Percentiles rank a stretch among this genome's conserved stretches.
phyloP scores from a whole-genome alignment of 225 moss, liverwort and hornwort genomes.

The Lunularia cruciata region DNA sequence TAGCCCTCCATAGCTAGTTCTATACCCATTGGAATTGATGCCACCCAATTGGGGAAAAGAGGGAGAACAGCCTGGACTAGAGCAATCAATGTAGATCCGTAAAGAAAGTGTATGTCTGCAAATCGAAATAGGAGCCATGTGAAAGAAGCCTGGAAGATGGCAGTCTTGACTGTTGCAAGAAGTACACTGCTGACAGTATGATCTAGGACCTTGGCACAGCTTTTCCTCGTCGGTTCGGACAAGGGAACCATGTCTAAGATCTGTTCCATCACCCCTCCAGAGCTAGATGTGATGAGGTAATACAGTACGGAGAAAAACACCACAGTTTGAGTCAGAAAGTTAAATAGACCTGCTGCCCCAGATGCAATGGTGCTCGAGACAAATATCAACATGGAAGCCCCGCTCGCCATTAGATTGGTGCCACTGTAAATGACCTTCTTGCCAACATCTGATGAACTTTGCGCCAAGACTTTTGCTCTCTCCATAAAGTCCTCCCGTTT shows the following conservation, averaged over 20 bases:
- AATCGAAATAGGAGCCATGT: constrained; percentile 86
- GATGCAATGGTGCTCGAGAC: constrained; percentile 78
- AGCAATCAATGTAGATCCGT: constrained; percentile 73
- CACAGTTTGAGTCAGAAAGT: constrained; percentile 68
- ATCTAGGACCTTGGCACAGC: constrained; percentile 79
- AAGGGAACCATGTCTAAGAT: constrained; percentile 85
- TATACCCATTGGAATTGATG: constrained; percentile 59
- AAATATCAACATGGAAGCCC: constrained; percentile 64
- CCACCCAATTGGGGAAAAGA: constrained; percentile 82
- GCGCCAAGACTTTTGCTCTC: constrained; percentile 59
- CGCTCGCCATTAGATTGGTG: constrained; percentile 65
- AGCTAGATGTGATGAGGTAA: constrained; percentile 75
- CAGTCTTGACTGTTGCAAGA: constrained; percentile 74
- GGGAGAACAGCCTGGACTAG: constrained; percentile 78
- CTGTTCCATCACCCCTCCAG: constrained; percentile 83
- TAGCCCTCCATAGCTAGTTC: constrained; percentile 70
- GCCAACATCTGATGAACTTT: constrained; percentile 73
- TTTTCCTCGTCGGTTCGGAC: constrained; percentile 67
- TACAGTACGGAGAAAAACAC: constrained; percentile 89
- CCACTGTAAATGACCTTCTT: constrained; percentile 69
- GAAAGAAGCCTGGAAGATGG: constrained; percentile 81
- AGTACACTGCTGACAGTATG: constrained; percentile 91
- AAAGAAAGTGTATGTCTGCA: constrained; percentile 83
- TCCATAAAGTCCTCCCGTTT: constrained; percentile 73
- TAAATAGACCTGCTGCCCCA: constrained; percentile 70